These are phyloP conservation scores for Vanrija humicola DNA, from an alignment of 1,284 basidiomycete species.

Conservation along the genomic window DNA sequence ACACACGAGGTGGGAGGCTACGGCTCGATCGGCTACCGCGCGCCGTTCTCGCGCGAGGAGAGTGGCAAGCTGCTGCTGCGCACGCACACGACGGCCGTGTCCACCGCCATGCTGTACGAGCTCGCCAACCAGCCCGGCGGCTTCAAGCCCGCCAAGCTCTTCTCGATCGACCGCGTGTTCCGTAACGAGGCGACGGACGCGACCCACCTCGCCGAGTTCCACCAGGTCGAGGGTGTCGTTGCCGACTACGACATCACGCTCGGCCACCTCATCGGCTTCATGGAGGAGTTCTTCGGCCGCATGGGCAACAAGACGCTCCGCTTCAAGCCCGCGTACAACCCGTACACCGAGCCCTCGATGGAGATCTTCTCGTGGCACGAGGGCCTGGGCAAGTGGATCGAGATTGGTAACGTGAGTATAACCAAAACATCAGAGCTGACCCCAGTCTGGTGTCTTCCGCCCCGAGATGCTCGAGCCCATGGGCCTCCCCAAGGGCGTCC, in stretches of 20 bases:
- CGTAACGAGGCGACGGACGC: constrained; percentile 98
- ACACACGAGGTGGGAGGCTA: constrained; percentile 89
- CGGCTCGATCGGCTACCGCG: constrained; percentile 95
- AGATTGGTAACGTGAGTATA: constrained; percentile 57
- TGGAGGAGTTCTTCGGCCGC: constrained; percentile 97
- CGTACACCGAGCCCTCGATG: constrained; percentile 97
- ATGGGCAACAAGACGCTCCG: constrained; percentile 91
- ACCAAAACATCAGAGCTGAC: constrained; percentile 5
- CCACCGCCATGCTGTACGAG: constrained; percentile 89
- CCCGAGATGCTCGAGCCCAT: constrained; percentile 99
- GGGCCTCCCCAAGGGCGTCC: constrained; percentile 95
- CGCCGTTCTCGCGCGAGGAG: constrained; percentile 92
- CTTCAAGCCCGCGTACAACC: constrained; percentile 78
- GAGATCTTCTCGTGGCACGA: constrained; percentile 99
- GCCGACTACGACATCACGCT: constrained; percentile 90
- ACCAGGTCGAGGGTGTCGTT: constrained; percentile 98
- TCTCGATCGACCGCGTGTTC: constrained; percentile 98
- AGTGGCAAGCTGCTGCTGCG: constrained; percentile 87
- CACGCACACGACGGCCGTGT: constrained; percentile 96
- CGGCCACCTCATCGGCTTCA: constrained; percentile 97
- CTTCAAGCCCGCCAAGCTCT: constrained; percentile 94
- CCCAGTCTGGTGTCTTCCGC: constrained; percentile 96
- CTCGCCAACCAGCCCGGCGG: constrained; percentile 71
- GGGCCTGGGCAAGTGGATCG: constrained; percentile 91
- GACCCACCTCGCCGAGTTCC: constrained; percentile 99